A percentile compares a stretch with the other conserved stretches of the same genome.
These are phyloP conservation scores for Cytospora schulzeri DNA, from an alignment of 2,329 filamentous ascomycete genomes.

Conservation along the genomic window DNA sequence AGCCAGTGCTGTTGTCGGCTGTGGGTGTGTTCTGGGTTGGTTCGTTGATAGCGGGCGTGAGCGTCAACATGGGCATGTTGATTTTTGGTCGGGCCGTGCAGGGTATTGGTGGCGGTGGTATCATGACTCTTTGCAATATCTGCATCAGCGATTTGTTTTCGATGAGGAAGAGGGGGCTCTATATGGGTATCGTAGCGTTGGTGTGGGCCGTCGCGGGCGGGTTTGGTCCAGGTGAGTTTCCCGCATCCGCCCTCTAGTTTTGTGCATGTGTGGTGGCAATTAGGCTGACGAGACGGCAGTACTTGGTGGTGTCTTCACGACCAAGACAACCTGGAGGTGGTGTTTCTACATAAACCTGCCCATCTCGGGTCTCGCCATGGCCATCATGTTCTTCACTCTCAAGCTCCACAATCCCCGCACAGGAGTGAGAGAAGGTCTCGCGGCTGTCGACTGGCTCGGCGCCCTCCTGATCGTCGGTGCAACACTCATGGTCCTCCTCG, in stretches of 20 bases:
- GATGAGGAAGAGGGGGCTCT: constrained; percentile 39
- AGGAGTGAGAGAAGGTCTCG: constrained; percentile 61
- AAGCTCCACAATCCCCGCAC: constrained; percentile 69
- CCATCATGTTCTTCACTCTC: constrained; percentile 63
- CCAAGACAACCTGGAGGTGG: constrained; percentile 62
- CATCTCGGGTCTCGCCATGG: constrained; percentile 56
- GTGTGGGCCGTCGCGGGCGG: constrained; percentile 68
- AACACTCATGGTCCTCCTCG: constrained; percentile 70
- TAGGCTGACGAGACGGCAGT: constrained; percentile 28
- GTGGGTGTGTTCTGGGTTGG: constrained; percentile 55
- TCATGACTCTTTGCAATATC: constrained; percentile 55
- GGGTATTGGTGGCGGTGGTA: constrained; percentile 54
- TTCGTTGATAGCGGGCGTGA: constrained; percentile 51
- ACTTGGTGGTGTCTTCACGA: constrained; percentile 64
- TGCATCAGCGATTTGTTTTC: constrained; percentile 58
- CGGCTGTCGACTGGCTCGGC: constrained; percentile 63
- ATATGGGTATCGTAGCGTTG: constrained; percentile 55
- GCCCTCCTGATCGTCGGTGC: constrained; percentile 64
- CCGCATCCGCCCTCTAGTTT: constrained; percentile 35
- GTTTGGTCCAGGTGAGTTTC: constrained; percentile 55
- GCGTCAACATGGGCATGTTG: constrained; percentile 48
- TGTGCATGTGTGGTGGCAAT: constrained; percentile 5
- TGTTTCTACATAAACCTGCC: constrained; percentile 53
- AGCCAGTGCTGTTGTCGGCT: constrained; percentile 52
- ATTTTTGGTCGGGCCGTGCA: constrained; percentile 52